phyloP scores from a whole-genome alignment of 2,329 filamentous ascomycete genomes.

The Tolypocladium sp. region DNA sequence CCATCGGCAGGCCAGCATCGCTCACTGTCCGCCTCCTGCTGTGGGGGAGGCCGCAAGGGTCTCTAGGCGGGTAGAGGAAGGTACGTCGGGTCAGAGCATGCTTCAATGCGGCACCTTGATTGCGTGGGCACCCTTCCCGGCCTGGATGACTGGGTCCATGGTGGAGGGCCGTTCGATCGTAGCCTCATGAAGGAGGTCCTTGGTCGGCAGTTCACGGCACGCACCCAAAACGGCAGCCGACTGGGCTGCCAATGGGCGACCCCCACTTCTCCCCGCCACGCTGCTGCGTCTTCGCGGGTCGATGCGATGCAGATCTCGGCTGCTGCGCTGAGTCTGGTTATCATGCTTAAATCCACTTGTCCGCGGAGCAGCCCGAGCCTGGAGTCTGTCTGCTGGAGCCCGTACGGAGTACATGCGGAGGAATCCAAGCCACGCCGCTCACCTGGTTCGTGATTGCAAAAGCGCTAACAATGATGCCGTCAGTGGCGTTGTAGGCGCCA shows the following conservation, averaged over 20 bases:
- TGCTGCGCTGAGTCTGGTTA: background rate
- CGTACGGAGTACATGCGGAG: background rate
- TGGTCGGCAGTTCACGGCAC: background rate
- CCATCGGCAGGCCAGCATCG: background rate
- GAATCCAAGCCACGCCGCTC: background rate
- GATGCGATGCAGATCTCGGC: background rate
- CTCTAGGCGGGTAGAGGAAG: background rate
- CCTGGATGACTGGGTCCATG: background rate
- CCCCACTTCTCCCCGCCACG: background rate
- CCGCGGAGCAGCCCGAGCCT: no score
- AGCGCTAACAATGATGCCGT: no score
- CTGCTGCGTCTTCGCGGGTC: background rate
- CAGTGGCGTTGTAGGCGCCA: no score
- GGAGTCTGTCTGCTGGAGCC: no score
- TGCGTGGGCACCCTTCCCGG: background rate
- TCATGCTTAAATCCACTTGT: background rate
- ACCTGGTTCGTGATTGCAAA: no score
- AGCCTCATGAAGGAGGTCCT: background rate
- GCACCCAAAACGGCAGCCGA: background rate
- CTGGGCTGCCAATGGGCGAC: background rate
- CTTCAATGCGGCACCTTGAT: no score
- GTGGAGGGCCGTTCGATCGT: background rate
- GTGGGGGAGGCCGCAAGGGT: background rate
- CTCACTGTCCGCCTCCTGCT: background rate
- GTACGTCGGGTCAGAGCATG: background rate